Conservation (phyloP, 306 rosid genomes). For the Arachis hypogaea region DNA sequence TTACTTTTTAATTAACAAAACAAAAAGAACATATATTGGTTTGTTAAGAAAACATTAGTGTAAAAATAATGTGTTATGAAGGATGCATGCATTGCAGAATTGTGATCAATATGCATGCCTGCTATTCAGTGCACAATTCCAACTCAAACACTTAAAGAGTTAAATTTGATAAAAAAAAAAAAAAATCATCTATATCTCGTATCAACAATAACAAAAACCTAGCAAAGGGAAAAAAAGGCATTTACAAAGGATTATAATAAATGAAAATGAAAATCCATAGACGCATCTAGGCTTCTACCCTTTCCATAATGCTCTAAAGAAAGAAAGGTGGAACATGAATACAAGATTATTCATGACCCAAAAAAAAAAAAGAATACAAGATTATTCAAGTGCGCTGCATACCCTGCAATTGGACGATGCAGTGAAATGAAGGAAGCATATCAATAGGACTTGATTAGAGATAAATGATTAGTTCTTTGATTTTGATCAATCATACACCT, state of each 20-base stretch:
- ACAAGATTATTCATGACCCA: too few relatives aligned
- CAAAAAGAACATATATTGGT: too few relatives aligned
- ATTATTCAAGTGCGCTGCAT: background rate
- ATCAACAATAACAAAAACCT: background rate
- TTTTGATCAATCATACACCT: slow-evolving; percentile 42
- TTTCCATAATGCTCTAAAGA: too few relatives aligned
- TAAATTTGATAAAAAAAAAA: too few relatives aligned
- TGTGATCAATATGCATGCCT: background rate
- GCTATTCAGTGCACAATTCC: background rate
- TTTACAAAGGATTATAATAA: slow-evolving; percentile 14
- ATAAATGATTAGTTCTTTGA: slow-evolving; percentile 28
- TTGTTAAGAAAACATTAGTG: too few relatives aligned
- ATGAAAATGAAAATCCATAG: too few relatives aligned
- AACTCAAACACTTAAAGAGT: background rate
- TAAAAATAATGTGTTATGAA: too few relatives aligned
- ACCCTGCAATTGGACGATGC: slow-evolving; percentile 24
- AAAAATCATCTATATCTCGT: background rate
- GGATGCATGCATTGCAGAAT: too few relatives aligned
- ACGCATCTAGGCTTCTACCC: too few relatives aligned
- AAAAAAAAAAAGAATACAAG: too few relatives aligned
- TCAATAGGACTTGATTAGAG: slow-evolving; percentile 30
- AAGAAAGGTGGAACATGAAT: too few relatives aligned
- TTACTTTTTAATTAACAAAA: too few relatives aligned
- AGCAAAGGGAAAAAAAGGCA: background rate
- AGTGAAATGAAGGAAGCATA: slow-evolving; percentile 10